Conservation (phyloP, 495 filamentous ascomycete genomes). For the Penicillium fimorum region DNA sequence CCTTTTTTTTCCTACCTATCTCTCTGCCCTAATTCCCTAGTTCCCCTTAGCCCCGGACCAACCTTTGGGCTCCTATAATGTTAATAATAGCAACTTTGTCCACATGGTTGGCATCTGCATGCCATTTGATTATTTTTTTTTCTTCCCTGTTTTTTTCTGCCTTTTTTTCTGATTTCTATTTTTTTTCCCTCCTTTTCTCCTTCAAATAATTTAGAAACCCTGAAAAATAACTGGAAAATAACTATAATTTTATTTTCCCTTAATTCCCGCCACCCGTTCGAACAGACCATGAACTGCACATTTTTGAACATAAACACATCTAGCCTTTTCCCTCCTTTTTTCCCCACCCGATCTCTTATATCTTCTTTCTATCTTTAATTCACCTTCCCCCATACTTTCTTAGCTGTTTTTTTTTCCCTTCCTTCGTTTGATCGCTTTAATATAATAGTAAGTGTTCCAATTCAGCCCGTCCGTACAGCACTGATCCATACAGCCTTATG, state of each 20-base stretch:
- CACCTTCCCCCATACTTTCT: constrained; percentile 1
- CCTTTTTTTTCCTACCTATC: background rate
- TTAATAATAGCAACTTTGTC: constrained; percentile 11
- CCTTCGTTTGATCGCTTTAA: constrained; percentile 4
- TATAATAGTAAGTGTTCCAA: constrained; percentile 10
- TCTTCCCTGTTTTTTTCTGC: background rate
- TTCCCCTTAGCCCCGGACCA: background rate
- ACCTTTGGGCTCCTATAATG: background rate
- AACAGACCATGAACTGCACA: constrained; percentile 14
- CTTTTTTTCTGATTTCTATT: background rate
- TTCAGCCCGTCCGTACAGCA: constrained; percentile 5
- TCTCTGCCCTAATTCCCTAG: background rate
- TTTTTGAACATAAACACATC: constrained; percentile 9
- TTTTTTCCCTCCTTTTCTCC: background rate
- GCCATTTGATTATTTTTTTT: constrained; percentile 17
- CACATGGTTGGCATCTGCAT: constrained; percentile 47
- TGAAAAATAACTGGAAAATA: no score
- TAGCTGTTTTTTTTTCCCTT: background rate
- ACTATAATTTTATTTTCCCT: constrained; percentile 6
- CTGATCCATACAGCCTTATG: constrained; percentile 30
- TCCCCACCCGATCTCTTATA: constrained; percentile 1
- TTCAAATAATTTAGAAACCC: background rate
- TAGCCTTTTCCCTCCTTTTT: constrained; percentile 3
- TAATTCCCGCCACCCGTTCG: constrained; percentile 26
- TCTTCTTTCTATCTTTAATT: constrained; percentile 8